Conservation (phyloP, 2,329 filamentous ascomycete genomes). For the Albophoma yamanashiensis region DNA sequence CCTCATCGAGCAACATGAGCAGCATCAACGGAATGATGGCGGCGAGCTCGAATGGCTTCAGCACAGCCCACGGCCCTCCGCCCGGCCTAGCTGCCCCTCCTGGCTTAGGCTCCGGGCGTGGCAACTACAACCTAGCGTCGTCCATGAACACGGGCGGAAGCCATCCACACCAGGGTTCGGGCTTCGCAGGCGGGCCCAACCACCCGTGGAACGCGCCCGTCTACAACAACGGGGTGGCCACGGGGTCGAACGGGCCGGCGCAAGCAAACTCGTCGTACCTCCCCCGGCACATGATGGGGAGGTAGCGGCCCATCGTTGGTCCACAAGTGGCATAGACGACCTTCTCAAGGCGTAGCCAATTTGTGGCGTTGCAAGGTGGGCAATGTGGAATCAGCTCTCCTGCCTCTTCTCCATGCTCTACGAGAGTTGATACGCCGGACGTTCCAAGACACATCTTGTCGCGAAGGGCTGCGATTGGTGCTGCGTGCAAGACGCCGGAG, state of each 20-base stretch:
- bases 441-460: background rate
- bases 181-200: slow-evolving; percentile 8
- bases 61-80: slow-evolving; percentile 64
- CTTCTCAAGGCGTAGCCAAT: background rate
- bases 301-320: slow-evolving; percentile 7
- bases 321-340: background rate
- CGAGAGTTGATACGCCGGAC: background rate
- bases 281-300: slow-evolving; percentile 23
- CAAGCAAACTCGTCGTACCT: slow-evolving; percentile 13
- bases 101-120: slow-evolving; percentile 39
- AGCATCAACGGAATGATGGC: slow-evolving; percentile 49
- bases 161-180: slow-evolving; percentile 5
- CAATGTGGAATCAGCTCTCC: background rate
- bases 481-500: background rate
- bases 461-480: too few relatives aligned
- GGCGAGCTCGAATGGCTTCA: slow-evolving; percentile 43
- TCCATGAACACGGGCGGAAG: slow-evolving; percentile 9
- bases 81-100: slow-evolving; percentile 71
- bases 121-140: slow-evolving; percentile 11
- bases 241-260: slow-evolving; percentile 7
- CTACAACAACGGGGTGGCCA: slow-evolving; percentile 12
- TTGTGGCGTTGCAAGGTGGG: background rate
- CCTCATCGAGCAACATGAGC: slow-evolving; percentile 29
- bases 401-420: background rate
- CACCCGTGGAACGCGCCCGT: slow-evolving; percentile 13